These are phyloP conservation scores for Cardiosporidium cionae DNA, from an alignment of 169 alveolate species.

Conservation along the genomic window DNA sequence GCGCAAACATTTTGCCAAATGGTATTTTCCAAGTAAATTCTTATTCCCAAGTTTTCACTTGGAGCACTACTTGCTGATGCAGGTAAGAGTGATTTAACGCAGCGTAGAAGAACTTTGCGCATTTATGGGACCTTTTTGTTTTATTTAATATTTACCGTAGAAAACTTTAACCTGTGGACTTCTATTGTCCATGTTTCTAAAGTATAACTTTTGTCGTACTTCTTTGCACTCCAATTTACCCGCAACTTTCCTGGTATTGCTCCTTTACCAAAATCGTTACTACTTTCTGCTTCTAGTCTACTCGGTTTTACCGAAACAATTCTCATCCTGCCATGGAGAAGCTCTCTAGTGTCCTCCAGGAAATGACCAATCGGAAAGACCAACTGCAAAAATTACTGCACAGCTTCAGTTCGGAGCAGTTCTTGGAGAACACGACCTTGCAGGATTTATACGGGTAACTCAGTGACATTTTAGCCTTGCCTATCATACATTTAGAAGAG, in stretches of 20 bases:
- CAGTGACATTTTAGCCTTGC: conserved; percentile 2
- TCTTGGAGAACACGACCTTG: conserved; percentile 13
- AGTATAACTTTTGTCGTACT: too few relatives aligned
- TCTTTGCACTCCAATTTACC: too few relatives aligned
- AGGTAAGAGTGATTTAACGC: conserved; percentile 1
- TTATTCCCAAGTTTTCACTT: conserved; percentile 8
- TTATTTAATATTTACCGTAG: too few relatives aligned
- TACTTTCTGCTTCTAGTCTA: too few relatives aligned
- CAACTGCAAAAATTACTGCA: not conserved
- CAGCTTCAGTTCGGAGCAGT: not conserved
- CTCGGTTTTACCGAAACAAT: conserved; percentile 9
- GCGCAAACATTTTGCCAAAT: conserved; percentile 6
- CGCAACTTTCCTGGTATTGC: too few relatives aligned
- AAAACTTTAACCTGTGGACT: too few relatives aligned
- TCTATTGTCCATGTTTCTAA: too few relatives aligned
- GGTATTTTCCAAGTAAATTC: conserved; percentile 24
- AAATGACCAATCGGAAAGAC: not conserved
- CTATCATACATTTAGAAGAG: too few relatives aligned
- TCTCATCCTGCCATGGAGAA: conserved; percentile 5
- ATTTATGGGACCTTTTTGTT: too few relatives aligned
- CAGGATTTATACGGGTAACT: conserved; percentile 8
- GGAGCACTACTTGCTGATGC: conserved; percentile 28
- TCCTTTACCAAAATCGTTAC: too few relatives aligned
- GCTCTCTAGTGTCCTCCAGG: not conserved
- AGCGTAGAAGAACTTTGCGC: too few relatives aligned